Evolutionary conservation across 371 early-diverging fungal species (phyloP).

Genomic region (Rhizopus arrhizus): DNA sequence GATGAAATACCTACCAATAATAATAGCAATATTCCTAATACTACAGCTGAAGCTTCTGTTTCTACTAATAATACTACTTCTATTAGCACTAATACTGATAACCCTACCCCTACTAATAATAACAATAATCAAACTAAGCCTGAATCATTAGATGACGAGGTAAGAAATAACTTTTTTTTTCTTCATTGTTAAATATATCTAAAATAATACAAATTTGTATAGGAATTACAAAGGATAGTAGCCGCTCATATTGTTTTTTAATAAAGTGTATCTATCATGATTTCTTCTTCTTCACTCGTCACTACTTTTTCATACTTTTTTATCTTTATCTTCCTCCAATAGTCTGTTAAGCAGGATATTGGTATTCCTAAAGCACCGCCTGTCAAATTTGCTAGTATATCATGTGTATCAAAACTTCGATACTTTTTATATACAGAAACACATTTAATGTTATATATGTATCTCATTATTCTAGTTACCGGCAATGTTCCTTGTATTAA

Average conservation of each 20-base stretch:
- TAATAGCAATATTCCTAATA: neutral
- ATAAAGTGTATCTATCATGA: neutral
- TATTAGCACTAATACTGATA: neutral
- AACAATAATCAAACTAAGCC: neutral
- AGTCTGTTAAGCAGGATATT: slow-evolving; percentile 34
- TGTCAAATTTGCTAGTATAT: slow-evolving; percentile 48
- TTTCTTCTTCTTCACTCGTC: slow-evolving; percentile 22
- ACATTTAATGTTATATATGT: neutral
- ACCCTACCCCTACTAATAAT: neutral
- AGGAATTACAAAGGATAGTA: no score
- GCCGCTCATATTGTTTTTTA: no score
- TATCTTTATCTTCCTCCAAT: slow-evolving; percentile 28
- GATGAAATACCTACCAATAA: slow-evolving; percentile 1
- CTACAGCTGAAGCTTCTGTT: neutral
- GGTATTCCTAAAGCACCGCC: slow-evolving; percentile 41
- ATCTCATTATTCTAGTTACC: slow-evolving; percentile 22
- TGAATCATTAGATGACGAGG: slow-evolving; percentile 25
- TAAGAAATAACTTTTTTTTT: no score
- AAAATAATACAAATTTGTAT: no score
- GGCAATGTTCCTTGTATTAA: slow-evolving; percentile 51
- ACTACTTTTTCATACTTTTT: slow-evolving; percentile 45
- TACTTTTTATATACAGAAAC: slow-evolving; percentile 29
- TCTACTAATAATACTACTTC: neutral
- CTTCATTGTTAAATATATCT: no score
- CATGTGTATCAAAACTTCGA: slow-evolving; percentile 49